Conservation (phyloP, 768 basidiomycete genomes). For the Cyclocybe cylindracea region DNA sequence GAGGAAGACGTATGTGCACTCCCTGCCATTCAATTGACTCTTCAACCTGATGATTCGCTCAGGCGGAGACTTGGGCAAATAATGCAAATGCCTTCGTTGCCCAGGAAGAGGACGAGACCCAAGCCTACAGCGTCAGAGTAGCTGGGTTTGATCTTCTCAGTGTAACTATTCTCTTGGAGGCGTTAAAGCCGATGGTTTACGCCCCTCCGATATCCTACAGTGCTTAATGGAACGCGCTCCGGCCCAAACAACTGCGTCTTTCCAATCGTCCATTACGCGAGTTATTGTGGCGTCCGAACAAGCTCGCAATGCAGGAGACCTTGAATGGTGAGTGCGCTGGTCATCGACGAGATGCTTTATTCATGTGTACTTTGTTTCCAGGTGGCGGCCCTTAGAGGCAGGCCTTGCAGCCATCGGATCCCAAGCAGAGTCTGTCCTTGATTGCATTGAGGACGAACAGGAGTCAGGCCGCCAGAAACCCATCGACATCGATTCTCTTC, state of each 20-base stretch:
- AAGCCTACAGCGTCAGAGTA: slow-evolving; percentile 78
- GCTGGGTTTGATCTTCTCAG: slow-evolving; percentile 83
- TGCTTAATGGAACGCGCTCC: slow-evolving; percentile 58
- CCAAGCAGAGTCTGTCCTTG: slow-evolving; percentile 73
- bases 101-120: slow-evolving; percentile 92
- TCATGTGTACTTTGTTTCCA: slow-evolving; percentile 26
- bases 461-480: slow-evolving; percentile 61
- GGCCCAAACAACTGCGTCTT: slow-evolving; percentile 46
- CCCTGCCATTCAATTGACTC: background rate
- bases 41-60: slow-evolving; percentile 1
- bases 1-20: slow-evolving; percentile 71
- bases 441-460: slow-evolving; percentile 75
- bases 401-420: slow-evolving; percentile 81
- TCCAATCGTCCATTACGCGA: slow-evolving; percentile 55
- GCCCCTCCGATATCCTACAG: slow-evolving; percentile 29
- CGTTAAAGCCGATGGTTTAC: background rate
- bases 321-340: slow-evolving; percentile 56
- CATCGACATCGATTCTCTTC: slow-evolving; percentile 77
- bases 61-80: slow-evolving; percentile 91
- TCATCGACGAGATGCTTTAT: background rate
- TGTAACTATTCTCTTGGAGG: slow-evolving; percentile 39
- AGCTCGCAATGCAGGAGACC: slow-evolving; percentile 51
- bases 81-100: slow-evolving; percentile 92
- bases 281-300: slow-evolving; percentile 60
- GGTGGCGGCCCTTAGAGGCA: slow-evolving; percentile 94